These are phyloP conservation scores for Rhizoclosmatium globosum DNA, from an alignment of 192 early-diverging fungal genomes.

Conservation along the genomic window DNA sequence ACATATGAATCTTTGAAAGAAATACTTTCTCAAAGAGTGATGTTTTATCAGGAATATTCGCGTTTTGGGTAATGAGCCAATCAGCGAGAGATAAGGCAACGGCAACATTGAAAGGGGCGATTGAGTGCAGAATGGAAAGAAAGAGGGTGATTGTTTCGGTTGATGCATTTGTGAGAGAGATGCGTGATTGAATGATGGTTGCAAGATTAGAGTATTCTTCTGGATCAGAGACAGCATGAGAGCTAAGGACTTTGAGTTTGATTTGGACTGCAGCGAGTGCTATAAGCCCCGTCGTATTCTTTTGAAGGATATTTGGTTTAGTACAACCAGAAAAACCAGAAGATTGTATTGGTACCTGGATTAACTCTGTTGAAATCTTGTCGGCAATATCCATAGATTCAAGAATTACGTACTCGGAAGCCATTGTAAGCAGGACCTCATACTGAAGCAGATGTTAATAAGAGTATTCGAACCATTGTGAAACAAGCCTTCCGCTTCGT, in stretches of 20 bases:
- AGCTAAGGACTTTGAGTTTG: constrained; percentile 2
- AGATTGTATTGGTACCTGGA: background rate
- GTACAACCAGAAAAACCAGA: background rate
- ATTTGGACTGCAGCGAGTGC: constrained; percentile 16
- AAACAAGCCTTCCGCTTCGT: constrained; percentile 6
- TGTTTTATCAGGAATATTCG: constrained; percentile 21
- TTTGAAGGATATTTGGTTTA: too few relatives aligned
- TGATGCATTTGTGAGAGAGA: constrained; percentile 11
- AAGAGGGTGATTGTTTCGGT: background rate
- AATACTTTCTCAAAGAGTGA: constrained; percentile 21
- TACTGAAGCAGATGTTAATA: too few relatives aligned
- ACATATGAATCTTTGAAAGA: constrained; percentile 25
- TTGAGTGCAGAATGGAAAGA: constrained; percentile 22
- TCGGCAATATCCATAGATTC: constrained; percentile 10
- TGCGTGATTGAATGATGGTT: background rate
- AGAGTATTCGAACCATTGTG: too few relatives aligned
- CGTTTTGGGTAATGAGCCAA: constrained; percentile 14
- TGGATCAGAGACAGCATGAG: background rate
- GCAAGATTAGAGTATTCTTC: background rate
- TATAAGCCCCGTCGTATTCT: constrained; percentile 23
- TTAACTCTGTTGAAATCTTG: background rate
- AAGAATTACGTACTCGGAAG: constrained; percentile 19
- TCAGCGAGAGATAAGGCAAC: constrained; percentile 18
- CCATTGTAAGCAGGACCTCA: constrained; percentile 16
- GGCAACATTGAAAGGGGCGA: constrained; percentile 14